Evolutionary conservation across 352 stramenopile species (phyloP).

Genomic region (Phytophthora sp.): DNA sequence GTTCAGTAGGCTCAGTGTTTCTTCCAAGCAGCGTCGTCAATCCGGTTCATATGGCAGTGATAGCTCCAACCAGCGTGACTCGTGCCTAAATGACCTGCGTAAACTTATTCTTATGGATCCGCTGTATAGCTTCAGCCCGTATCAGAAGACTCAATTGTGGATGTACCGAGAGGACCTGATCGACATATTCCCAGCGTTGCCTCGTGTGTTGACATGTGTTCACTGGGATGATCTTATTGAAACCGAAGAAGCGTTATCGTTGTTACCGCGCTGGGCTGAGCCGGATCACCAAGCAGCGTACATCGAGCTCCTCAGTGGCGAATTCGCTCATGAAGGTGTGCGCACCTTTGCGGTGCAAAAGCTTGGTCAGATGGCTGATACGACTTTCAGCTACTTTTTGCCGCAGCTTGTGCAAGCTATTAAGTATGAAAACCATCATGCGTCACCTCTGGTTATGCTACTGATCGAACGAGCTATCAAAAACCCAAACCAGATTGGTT

Average conservation of each 20-base stretch:
- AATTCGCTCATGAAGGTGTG: conserved; percentile 76
- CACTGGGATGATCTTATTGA: conserved; percentile 77
- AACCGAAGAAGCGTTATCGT: conserved; percentile 61
- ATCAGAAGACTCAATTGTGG: conserved; percentile 83
- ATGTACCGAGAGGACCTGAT: conserved; percentile 77
- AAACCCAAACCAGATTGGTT: conserved; percentile 87
- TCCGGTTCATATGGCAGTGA: conserved; percentile 61
- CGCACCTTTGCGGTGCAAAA: conserved; percentile 76
- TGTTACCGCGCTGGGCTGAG: conserved; percentile 67
- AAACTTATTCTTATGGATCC: conserved; percentile 80
- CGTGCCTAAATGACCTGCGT: conserved; percentile 60
- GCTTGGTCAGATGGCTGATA: conserved; percentile 77
- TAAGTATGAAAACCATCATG: conserved; percentile 88
- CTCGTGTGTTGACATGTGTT: conserved; percentile 74
- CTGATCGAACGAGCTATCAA: conserved; percentile 85
- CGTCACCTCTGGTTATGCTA: conserved; percentile 69
- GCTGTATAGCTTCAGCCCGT: conserved; percentile 72
- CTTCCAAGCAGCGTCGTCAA: conserved; percentile 38
- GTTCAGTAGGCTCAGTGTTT: conserved; percentile 43
- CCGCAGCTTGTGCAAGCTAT: conserved; percentile 88
- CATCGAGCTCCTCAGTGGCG: conserved; percentile 76
- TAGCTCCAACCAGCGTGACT: conserved; percentile 53
- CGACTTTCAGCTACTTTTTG: conserved; percentile 85
- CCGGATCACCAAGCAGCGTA: conserved; percentile 77
- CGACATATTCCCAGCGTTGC: conserved; percentile 66